Conservation (phyloP, 441 rosid species). For the Erodium trifolium region DNA sequence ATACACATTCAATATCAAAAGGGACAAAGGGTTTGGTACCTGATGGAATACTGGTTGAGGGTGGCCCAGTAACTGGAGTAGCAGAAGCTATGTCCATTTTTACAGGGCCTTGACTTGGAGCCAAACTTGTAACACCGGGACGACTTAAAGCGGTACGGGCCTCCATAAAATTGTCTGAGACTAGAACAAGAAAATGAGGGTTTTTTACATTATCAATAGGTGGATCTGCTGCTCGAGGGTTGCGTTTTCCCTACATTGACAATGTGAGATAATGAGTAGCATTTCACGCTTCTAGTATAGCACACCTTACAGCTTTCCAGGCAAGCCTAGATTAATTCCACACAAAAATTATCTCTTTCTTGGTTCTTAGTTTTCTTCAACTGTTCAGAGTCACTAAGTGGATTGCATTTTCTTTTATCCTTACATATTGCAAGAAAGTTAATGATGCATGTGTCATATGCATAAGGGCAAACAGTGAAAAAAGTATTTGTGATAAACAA, state of each 20-base stretch:
- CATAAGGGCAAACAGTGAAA: not conserved
- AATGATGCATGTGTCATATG: too few relatives aligned
- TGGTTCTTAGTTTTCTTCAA: not conserved
- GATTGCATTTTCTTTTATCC: not conserved
- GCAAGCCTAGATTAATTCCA: not conserved
- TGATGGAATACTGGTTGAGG: slow-evolving; percentile 53
- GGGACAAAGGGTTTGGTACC: slow-evolving; percentile 32
- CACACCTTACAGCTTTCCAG: not conserved
- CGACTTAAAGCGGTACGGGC: slow-evolving; percentile 81
- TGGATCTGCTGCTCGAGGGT: slow-evolving; percentile 56
- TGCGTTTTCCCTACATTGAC: slow-evolving; percentile 66
- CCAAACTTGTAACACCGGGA: slow-evolving; percentile 54
- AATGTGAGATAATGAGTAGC: slow-evolving; percentile 19
- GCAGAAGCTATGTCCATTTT: slow-evolving; percentile 73
- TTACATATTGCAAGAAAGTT: not conserved
- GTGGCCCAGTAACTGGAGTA: slow-evolving; percentile 55
- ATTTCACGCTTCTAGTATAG: slow-evolving; percentile 4
- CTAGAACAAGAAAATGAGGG: slow-evolving; percentile 69
- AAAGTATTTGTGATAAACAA: not conserved
- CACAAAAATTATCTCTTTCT: not conserved
- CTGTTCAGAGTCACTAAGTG: not conserved
- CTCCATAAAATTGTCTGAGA: slow-evolving; percentile 86
- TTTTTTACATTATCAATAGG: slow-evolving; percentile 57
- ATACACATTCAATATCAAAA: not conserved
- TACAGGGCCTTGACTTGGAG: slow-evolving; percentile 62